These are phyloP conservation scores for Silene vulgaris DNA, from an alignment of 179 eudicot genomes.

Conservation along the genomic window DNA sequence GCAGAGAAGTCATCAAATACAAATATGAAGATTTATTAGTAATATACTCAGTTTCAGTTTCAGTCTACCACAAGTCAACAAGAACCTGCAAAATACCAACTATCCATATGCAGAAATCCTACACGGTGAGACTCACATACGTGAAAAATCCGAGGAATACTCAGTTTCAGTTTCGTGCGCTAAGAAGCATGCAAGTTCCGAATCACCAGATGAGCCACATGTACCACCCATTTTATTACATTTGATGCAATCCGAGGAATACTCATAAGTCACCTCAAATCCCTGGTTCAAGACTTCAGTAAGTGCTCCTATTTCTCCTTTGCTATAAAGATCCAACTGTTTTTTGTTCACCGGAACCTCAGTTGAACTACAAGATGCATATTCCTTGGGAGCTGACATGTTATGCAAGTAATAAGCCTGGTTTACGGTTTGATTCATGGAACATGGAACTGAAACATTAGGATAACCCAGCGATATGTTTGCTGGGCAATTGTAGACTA, in stretches of 20 bases:
- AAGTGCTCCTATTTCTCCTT: neutral
- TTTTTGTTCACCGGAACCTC: too few relatives aligned
- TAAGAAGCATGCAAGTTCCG: too few relatives aligned
- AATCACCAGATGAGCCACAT: constrained; percentile 22
- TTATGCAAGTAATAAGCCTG: constrained; percentile 12
- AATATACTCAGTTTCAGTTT: too few relatives aligned
- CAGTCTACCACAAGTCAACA: too few relatives aligned
- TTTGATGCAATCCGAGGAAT: neutral
- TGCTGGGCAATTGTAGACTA: neutral
- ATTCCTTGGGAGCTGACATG: neutral
- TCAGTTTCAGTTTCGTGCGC: too few relatives aligned
- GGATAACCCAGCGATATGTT: neutral
- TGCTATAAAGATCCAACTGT: neutral
- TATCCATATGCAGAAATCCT: too few relatives aligned
- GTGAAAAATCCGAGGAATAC: too few relatives aligned
- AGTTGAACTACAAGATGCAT: neutral
- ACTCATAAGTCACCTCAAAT: constrained; percentile 19
- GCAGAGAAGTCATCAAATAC: too few relatives aligned
- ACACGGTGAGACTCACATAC: too few relatives aligned
- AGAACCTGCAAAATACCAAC: too few relatives aligned
- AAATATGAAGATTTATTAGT: too few relatives aligned
- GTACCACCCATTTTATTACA: constrained; percentile 8
- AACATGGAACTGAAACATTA: neutral
- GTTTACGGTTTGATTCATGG: neutral
- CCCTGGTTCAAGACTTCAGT: neutral